phyloP scores from a whole-genome alignment of 257 asterid genomes.

The Scutellaria galericulata region DNA sequence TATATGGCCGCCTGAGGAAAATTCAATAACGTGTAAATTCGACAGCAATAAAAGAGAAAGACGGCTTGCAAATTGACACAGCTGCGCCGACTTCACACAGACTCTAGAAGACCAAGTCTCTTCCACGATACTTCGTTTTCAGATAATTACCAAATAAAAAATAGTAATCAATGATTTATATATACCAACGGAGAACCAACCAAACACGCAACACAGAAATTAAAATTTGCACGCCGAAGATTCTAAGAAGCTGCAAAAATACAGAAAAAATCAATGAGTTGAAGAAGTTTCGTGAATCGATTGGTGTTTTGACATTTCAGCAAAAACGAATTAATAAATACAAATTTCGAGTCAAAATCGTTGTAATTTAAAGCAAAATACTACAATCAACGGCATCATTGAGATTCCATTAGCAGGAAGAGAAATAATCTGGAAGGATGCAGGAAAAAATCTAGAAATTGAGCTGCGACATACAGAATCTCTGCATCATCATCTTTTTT shows the following conservation, averaged over 20 bases:
- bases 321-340: not conserved
- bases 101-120: slow-evolving; percentile 22
- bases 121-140: not conserved
- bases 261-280: not conserved
- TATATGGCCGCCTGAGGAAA: slow-evolving; percentile 32
- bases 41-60: slow-evolving; percentile 24
- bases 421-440: slow-evolving; percentile 9
- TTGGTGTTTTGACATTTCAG: slow-evolving; percentile 32
- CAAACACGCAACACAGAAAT: slow-evolving; percentile 38
- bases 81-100: slow-evolving; percentile 41
- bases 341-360: not conserved
- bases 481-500: not conserved
- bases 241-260: slow-evolving; percentile 9
- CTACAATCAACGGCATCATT: slow-evolving; percentile 31
- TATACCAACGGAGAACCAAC: not conserved
- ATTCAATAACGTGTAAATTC: slow-evolving; percentile 32
- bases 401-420: not conserved
- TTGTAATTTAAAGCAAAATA: slow-evolving; percentile 19
- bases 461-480: slow-evolving; percentile 8
- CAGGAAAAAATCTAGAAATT: not conserved
- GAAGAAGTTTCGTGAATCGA: slow-evolving; percentile 36
- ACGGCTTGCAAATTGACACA: slow-evolving; percentile 14
- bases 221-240: slow-evolving; percentile 1
- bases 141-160: slow-evolving; percentile 5
- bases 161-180: not conserved